Evolutionary conservation across 345 rosid genomes (phyloP), one percentile per base, ranked within the genome.

Genomic region (Aegle marmelos): DNA sequence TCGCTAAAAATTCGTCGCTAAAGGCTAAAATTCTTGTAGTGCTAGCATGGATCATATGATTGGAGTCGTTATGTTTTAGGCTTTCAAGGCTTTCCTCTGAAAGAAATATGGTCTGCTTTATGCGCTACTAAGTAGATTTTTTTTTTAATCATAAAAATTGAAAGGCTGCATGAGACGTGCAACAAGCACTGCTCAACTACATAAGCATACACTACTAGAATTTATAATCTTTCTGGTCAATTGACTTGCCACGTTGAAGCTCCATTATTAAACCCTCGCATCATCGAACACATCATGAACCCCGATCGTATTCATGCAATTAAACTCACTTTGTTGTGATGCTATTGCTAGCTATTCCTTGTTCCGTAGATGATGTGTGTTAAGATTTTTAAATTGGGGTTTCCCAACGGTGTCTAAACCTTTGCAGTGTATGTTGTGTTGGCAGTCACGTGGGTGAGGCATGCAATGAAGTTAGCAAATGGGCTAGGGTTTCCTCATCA

Each of bases 381-480:
- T 1, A 9, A 57, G 53, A 57, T 36, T 48, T 65, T 65, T 33
- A 17, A 33, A 7, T 19, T 19, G 36, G 68, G 68, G 25, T 34
- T 30, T 70, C 50, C 27, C 39, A 70, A 70, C 19, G 33, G 36
- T 28, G 50, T 45, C 50, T 13, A 11, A 45, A 45, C 50, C 17
- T 10, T 2, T 2, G 50, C 1, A 10, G 50, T 41, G 50, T 41
- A 13, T 13, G 50, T 45, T 14, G 25, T 28, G 74, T 54, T 71
- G 62, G 37, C 41, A 71, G 33, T 36, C 30, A 59, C 13, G 48
- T 45, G 70, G 70, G 78, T 48, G 70, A 75, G 31, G 61, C 48
- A 45, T 75, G 70, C 45, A 34, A 28, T 74, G 59, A 62, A 37
- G 41, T 74, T 41, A 75, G 56, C 70, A 63, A 75, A 22, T 2